These are phyloP conservation scores for Penicillium daleae DNA, from an alignment of 495 filamentous ascomycete species.

Conservation along the genomic window DNA sequence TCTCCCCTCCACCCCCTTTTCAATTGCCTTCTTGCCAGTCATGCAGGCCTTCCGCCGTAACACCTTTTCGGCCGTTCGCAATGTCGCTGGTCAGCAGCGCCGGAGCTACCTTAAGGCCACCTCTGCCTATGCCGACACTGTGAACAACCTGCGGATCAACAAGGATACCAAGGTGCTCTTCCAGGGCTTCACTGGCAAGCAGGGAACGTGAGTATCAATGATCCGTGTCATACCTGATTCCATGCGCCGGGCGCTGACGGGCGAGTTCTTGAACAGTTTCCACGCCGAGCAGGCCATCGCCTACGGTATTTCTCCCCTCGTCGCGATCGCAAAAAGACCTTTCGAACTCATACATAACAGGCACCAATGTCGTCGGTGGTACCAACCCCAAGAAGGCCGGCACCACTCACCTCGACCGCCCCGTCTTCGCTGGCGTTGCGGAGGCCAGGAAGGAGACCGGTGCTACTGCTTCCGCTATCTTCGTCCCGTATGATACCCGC, in stretches of 20 bases:
- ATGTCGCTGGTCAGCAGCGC: conserved; percentile 54
- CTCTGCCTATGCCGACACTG: conserved; percentile 77
- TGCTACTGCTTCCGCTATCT: conserved; percentile 91
- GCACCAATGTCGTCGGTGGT: conserved; percentile 95
- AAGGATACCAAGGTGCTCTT: conserved; percentile 89
- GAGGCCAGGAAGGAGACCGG: conserved; percentile 92
- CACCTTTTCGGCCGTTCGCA: conserved; percentile 53
- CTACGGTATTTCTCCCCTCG: conserved; percentile 67
- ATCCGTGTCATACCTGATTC: background rate
- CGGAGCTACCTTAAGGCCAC: conserved; percentile 70
- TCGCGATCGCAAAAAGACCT: conserved; percentile 22
- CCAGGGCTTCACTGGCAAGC: conserved; percentile 98
- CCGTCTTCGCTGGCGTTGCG: conserved; percentile 87
- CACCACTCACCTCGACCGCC: conserved; percentile 81
- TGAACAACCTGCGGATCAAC: conserved; percentile 91
- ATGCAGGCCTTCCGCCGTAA: conserved; percentile 61
- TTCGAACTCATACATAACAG: conserved; percentile 54
- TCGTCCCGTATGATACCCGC: conserved; percentile 78
- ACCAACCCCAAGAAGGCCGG: conserved; percentile 99
- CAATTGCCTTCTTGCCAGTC: conserved; percentile 32
- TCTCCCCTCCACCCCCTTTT: conserved; percentile 30
- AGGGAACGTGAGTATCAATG: conserved; percentile 82
- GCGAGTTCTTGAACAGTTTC: conserved; percentile 65
- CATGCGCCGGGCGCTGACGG: conserved; percentile 45
- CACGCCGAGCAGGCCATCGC: conserved; percentile 97